Conservation (phyloP, 1,139 yeast species). For the Eremothecium cymbalariae region DNA sequence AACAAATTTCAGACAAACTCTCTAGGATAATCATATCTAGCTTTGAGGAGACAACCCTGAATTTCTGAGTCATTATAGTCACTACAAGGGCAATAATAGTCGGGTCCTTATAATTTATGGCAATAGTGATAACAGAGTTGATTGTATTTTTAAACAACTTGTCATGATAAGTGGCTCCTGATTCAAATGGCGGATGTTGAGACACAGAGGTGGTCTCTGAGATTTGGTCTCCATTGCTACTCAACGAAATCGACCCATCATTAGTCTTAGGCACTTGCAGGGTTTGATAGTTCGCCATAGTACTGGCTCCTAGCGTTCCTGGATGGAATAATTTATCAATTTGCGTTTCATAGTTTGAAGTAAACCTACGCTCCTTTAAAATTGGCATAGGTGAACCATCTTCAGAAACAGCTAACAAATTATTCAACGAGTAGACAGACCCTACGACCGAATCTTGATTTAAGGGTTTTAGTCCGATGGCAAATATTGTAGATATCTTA, state of each 20-base stretch:
- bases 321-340: slow-evolving; percentile 13
- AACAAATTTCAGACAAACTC: slow-evolving; percentile 48
- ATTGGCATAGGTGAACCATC: slow-evolving; percentile 33
- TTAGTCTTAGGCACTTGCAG: slow-evolving; percentile 13
- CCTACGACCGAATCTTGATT: slow-evolving; percentile 76
- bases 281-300: slow-evolving; percentile 20
- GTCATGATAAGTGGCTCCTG: slow-evolving; percentile 14
- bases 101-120: slow-evolving; percentile 61
- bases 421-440: slow-evolving; percentile 77
- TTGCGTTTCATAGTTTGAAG: slow-evolving; percentile 15
- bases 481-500: slow-evolving; percentile 35
- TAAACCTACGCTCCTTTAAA: slow-evolving; percentile 32
- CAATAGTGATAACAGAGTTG: slow-evolving; percentile 62
- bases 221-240: not conserved
- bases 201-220: slow-evolving; percentile 8
- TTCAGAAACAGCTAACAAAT: slow-evolving; percentile 55
- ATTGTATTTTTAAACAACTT: slow-evolving; percentile 49
- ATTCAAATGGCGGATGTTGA: slow-evolving; percentile 9
- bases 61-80: slow-evolving; percentile 76
- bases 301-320: slow-evolving; percentile 16
- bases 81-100: slow-evolving; percentile 74
- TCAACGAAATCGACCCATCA: slow-evolving; percentile 4
- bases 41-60: slow-evolving; percentile 38
- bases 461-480: slow-evolving; percentile 38
- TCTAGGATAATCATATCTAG: slow-evolving; percentile 39